Conservation (phyloP, 345 rosid species). For the Citrus trifoliata region DNA sequence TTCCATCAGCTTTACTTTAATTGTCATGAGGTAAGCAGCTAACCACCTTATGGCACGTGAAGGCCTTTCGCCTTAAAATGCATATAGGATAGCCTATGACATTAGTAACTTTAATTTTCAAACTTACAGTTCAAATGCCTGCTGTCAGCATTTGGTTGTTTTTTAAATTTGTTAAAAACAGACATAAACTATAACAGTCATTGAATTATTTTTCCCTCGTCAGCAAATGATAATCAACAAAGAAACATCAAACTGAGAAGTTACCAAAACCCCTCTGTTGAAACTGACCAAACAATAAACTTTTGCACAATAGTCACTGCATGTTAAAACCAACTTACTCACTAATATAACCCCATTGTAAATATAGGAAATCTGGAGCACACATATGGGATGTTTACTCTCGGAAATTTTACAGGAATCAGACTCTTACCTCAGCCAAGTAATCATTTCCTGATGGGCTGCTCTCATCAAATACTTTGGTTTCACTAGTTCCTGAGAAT, state of each 20-base stretch:
- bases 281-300: background rate
- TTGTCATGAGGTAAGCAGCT: background rate
- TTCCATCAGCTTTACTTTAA: background rate
- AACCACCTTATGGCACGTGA: background rate
- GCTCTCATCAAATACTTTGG: slow-evolving; percentile 64
- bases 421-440: slow-evolving; percentile 71
- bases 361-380: background rate
- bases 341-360: background rate
- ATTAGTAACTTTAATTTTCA: background rate
- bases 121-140: no score
- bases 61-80: background rate
- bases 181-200: background rate
- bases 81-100: background rate
- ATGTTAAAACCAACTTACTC: background rate
- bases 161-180: no score
- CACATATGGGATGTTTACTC: background rate
- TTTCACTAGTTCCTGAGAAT: slow-evolving; percentile 73
- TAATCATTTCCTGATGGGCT: slow-evolving; percentile 95
- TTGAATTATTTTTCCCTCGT: background rate
- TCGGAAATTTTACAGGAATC: background rate
- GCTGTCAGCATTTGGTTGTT: no score
- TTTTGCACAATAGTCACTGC: background rate
- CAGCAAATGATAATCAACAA: background rate
- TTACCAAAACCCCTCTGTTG: background rate
- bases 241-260: background rate